Conservation (phyloP, 1,284 basidiomycete species). For the Rhizoctonia solani region DNA sequence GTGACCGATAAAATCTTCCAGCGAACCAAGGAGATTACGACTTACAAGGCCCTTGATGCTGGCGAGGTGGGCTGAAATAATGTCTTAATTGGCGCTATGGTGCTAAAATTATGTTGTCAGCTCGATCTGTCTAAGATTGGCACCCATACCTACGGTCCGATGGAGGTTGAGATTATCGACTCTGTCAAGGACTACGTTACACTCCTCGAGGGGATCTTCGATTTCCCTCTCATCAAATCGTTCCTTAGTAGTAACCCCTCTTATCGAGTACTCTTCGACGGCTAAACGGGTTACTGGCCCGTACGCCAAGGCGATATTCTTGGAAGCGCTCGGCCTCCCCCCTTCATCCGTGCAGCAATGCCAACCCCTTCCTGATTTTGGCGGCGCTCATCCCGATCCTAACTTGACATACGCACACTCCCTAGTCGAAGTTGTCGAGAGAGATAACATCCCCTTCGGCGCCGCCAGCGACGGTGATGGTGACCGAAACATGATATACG, state of each 20-base stretch:
- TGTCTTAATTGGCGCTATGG: not conserved
- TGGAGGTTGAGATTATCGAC: constrained; percentile 91
- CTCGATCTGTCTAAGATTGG: constrained; percentile 87
- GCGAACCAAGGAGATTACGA: constrained; percentile 82
- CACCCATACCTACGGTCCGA: constrained; percentile 76
- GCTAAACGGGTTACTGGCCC: constrained; percentile 96
- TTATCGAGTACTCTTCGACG: constrained; percentile 94
- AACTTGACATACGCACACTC: constrained; percentile 97
- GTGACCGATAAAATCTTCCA: constrained; percentile 95
- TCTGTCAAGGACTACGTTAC: constrained; percentile 88
- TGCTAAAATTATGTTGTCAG: constrained; percentile 47
- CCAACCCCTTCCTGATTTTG: constrained; percentile 90
- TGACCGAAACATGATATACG: constrained; percentile 99
- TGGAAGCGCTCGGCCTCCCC: constrained; percentile 81
- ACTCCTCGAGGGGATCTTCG: constrained; percentile 89
- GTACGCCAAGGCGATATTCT: constrained; percentile 88
- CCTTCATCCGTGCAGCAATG: constrained; percentile 89
- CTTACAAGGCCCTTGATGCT: constrained; percentile 85
- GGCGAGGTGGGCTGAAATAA: constrained; percentile 59
- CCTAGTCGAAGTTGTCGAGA: constrained; percentile 91
- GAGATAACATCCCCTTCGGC: constrained; percentile 86
- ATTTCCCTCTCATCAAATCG: constrained; percentile 88
- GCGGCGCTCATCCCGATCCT: constrained; percentile 96
- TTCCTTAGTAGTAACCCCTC: constrained; percentile 76
- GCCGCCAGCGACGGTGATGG: constrained; percentile 98